Base-by-base conservation (phyloP, 1,139 yeast genomes). In the Starmera stellimalicola region DNA sequence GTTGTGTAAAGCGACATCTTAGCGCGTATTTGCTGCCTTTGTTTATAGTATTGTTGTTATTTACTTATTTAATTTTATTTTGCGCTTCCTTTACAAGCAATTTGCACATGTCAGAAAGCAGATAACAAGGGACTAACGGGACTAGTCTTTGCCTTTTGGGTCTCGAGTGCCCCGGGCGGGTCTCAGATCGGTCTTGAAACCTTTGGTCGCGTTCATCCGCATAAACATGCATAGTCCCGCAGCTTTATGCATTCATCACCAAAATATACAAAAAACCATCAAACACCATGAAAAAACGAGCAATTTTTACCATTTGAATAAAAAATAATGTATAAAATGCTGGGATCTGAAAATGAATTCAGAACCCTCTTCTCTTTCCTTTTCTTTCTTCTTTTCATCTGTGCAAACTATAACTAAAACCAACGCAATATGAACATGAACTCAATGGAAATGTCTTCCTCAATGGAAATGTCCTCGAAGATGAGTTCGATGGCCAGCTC, bases 401-500 rank as follows among this genome's bases (percentile, higher is more conserved):
- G 19, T 10, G 12, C 3, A 27, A 11, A 11, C 15, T 24, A 11
- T 7, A 11, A 11, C 27, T 7, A 24, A 7, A 25, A 25, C 11
- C 12, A 17, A 6, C 8, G 15, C 12, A 22, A 22, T 22, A 22
- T 22, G 24, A 22, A 22, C 12, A 22, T 22, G 24, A 12, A 11
- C 12, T 22, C 24, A 15, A 9, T 26, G 28, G 10, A 9, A 7
- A 11, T 26, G 15, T 26, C n/a, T n/a, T n/a, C 9, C 11, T 11
- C 18, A n/a, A n/a, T n/a, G 23, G 11, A 11, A 8, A 19, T 19
- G 23, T 8, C 16, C 27, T 23, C 19, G 30, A 7, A 37, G 29
- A 30, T 39, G 43, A 50, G 30, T 37, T 14, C 38, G 9, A 35
- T 37, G 26, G 22, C 30, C 16, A 12, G 27, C 15, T 16, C 33